Base-by-base conservation (phyloP, 768 basidiomycete species). In the Candolleomyces eurysporus region DNA sequence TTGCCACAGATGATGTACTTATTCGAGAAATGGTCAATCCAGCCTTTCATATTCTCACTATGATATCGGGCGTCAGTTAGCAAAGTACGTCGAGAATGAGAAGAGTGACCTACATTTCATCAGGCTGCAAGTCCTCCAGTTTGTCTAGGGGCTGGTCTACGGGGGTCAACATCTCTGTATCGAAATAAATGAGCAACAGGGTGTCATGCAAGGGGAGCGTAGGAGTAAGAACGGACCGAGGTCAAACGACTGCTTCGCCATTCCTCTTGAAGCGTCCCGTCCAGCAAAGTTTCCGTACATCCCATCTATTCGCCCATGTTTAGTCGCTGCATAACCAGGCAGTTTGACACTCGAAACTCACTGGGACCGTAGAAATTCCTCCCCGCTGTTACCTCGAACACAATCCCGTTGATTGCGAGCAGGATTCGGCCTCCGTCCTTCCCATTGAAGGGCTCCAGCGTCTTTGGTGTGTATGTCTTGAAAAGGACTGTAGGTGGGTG, bases 221-320 rank as follows among this genome's bases (percentile, higher is more conserved):
- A 19, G 22, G 45, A 30, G 50, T 21, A 32, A 7, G 21, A 2
- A 69, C 89, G 57, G 68, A 93, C 95, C 93, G n/a, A 78, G 32
- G 66, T 96, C 96, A 65, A 97, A 98, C 3, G 94, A 96, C 76
- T 98, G 96, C 75, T 96, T 97, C 7, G 96, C 96, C 92, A 98
- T 96, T 5, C 96, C 96, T 42, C 96, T 80, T 17, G 93, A 96
- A 1, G 96, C 96, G 75, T 99, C 96, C 53, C 96, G 77, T 5
- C 96, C 97, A 3, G 97, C 96, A 79, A 99, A 98, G 75, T 96
- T 96, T 32, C 94, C 95, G 70, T 98, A 98, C 84, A 95, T 93
- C 0, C 96, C 96, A 67, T 88, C 96, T 97, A 65, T 31, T 42
- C 30, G 51, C 3, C 19, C 13, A 57, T 30, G 32, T 32, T 17